A percentile compares a stretch with the other conserved stretches of the same genome.
These are phyloP conservation scores for Magnaporthiopsis incrustans DNA, from an alignment of 2,329 filamentous ascomycete species.

Conservation along the genomic window DNA sequence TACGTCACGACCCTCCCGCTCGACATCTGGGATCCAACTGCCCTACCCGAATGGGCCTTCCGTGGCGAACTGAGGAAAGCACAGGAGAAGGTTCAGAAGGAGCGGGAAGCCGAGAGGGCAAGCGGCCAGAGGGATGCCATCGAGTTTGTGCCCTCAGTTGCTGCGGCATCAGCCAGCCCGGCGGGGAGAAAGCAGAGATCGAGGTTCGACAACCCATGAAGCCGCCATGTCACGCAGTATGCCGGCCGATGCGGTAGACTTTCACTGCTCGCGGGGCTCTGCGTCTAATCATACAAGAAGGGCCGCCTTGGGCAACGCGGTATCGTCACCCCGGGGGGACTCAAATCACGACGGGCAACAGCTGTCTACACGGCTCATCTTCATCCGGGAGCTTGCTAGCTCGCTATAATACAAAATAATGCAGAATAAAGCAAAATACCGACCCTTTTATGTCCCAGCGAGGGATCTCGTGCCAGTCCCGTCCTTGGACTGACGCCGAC, in stretches of 20 bases:
- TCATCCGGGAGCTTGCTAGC: neutral
- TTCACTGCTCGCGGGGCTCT: neutral
- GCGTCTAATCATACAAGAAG: neutral
- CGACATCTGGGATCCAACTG: conserved; percentile 50
- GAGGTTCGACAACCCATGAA: conserved; percentile 22
- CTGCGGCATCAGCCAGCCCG: conserved; percentile 15
- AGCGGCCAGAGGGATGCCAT: conserved; percentile 30
- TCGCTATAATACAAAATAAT: neutral
- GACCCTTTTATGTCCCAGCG: neutral
- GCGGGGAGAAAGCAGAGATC: conserved; percentile 21
- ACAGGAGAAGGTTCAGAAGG: conserved; percentile 36
- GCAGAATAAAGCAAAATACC: neutral
- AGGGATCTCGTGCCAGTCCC: no score
- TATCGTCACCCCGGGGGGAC: no score
- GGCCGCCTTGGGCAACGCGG: neutral
- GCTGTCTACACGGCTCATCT: neutral
- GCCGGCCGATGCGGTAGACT: neutral
- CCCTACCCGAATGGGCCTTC: conserved; percentile 47
- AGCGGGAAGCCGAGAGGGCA: conserved; percentile 29
- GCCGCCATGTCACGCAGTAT: no score
- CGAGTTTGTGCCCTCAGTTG: conserved; percentile 39
- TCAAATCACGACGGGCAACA: neutral
- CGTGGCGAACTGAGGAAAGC: conserved; percentile 40
- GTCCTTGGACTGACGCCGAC: no score
- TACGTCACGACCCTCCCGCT: conserved; percentile 55